Evolutionary conservation across 2,329 filamentous ascomycete genomes (phyloP), one percentile per base, ranked within the genome.

Genomic region (Fusarium buxicola): DNA sequence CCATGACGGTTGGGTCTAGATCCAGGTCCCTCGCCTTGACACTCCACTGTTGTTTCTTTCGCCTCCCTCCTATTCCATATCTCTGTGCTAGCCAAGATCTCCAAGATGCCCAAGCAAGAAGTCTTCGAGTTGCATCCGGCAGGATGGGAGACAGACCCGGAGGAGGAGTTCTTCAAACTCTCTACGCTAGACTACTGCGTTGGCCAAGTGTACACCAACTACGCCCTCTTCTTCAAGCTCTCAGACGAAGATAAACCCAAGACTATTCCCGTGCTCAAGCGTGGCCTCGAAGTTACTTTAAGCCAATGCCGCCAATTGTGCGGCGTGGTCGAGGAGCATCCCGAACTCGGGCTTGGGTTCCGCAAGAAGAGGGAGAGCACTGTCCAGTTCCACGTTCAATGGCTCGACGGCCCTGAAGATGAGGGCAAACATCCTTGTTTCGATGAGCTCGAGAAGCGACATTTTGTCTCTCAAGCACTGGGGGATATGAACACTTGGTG

Each of bases 191-290:
- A 78, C 70, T 73, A 76, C 50, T 48, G 75, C 36, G 64, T 72
- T 0, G 66, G 60, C 1, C 66, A 63, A 35, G 69, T 65, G 15
- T 80, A 77, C 62, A 77, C 72, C 49, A 75, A 75, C 55, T 80
- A 75, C 32, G 73, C 74, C 1, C 49, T 79, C 2, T 79, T 77
- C 60, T 79, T 79, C 64, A 69, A 69, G 8, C 46, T 79, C 1
- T 62, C 69, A 0, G 74, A 80, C 28, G 47, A 18, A 1, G 67
- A 73, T 6, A 75, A 75, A 49, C 36, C 58, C 25, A 68, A 63
- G 21, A 69, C 59, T 1, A 66, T 69, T 6, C 60, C 61, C 0
- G 57, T 72, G 0, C 61, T 79, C 8, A 76, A 74, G 36, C 60
- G 68, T n/a, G 76, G 74, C 15, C 70, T 80, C 7, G 73, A 77